phyloP scores from a whole-genome alignment of 345 rosid genomes.

The Rhodamnia argentea region DNA sequence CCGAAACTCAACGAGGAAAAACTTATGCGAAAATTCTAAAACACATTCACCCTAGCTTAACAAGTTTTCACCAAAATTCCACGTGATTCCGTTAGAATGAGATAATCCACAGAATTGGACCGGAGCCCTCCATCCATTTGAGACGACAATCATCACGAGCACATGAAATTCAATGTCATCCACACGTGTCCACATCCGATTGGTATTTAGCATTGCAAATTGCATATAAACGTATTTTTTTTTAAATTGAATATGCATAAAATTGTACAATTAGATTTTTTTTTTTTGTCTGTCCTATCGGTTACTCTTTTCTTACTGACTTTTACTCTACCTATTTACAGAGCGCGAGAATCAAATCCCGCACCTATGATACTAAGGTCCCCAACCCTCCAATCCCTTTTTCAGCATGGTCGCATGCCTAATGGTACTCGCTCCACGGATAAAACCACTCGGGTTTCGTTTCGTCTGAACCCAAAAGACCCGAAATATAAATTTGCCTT shows the following conservation, averaged over 20 bases:
- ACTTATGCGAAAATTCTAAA: neutral
- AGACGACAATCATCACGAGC: neutral
- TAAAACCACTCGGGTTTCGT: neutral
- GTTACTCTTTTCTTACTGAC: no score
- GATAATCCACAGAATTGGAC: neutral
- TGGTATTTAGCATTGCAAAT: neutral
- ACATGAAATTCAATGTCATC: constrained; percentile 5
- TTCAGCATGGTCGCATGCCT: no score
- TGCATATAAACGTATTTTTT: neutral
- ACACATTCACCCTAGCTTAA: neutral
- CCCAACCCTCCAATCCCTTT: no score
- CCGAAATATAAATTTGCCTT: fast-evolving
- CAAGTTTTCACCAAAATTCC: neutral
- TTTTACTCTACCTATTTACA: no score
- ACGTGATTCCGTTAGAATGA: neutral
- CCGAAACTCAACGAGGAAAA: no score
- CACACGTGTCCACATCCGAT: constrained; percentile 1
- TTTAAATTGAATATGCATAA: no score
- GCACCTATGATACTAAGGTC: no score
- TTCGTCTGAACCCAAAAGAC: neutral
- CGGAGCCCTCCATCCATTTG: neutral
- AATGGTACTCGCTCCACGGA: neutral
- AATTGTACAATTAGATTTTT: neutral
- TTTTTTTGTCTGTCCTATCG: no score
- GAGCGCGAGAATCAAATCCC: fast-evolving